Conservation (phyloP, 2,329 filamentous ascomycete genomes). For the Cladosporium sp. region DNA sequence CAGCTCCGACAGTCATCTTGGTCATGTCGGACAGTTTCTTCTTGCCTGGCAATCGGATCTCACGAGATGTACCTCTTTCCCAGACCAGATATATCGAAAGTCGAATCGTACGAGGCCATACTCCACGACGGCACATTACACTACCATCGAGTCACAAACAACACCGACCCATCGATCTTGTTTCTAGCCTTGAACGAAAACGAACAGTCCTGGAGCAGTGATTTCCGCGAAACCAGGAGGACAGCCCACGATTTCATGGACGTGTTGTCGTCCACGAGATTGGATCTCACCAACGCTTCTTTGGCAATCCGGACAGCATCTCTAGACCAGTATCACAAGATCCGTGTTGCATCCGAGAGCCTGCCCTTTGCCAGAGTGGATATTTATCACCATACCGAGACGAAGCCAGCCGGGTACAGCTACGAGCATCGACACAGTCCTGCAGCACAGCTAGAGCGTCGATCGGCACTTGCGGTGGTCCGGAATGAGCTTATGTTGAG, state of each 20-base stretch:
- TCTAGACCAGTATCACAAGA: slow-evolving; percentile 17
- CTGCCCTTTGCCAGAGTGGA: slow-evolving; percentile 19
- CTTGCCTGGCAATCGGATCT: slow-evolving; percentile 8
- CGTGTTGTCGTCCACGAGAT: slow-evolving; percentile 18
- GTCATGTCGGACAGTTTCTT: slow-evolving; percentile 1
- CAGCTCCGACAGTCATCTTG: slow-evolving; percentile 8
- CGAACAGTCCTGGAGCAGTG: slow-evolving; percentile 23
- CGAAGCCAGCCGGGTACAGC: slow-evolving; percentile 3
- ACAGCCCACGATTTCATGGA: slow-evolving; percentile 22
- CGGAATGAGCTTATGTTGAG: slow-evolving; percentile 40
- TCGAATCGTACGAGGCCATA: not conserved
- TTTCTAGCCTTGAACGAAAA: slow-evolving; percentile 22
- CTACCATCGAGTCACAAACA: slow-evolving; percentile 11
- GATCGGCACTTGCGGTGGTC: slow-evolving; percentile 32
- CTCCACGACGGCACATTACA: slow-evolving; percentile 21
- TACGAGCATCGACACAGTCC: slow-evolving; percentile 24
- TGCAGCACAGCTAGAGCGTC: slow-evolving; percentile 25
- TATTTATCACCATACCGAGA: slow-evolving; percentile 12
- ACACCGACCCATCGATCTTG: slow-evolving; percentile 17
- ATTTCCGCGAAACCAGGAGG: slow-evolving; percentile 23
- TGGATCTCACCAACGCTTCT: slow-evolving; percentile 19
- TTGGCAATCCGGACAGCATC: slow-evolving; percentile 23
- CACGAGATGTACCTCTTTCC: not conserved
- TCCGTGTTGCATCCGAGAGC: slow-evolving; percentile 12
- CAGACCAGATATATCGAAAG: not conserved